Evolutionary conservation across 2,329 filamentous ascomycete species (phyloP).

Genomic region (Biscogniauxia marginata): DNA sequence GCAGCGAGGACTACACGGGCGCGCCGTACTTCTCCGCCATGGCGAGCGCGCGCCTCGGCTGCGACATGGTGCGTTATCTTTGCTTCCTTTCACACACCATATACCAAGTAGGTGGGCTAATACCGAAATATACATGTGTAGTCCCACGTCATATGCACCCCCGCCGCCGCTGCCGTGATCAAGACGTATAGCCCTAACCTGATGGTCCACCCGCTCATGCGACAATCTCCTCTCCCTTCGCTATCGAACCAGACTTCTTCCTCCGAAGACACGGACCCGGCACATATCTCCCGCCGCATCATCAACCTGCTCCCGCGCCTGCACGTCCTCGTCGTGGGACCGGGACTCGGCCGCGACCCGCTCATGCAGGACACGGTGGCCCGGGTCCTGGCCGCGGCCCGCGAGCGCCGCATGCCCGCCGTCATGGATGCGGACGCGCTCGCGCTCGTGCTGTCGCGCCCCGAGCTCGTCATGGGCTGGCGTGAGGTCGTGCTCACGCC

Average conservation of each 20-base stretch:
- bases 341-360: constrained; percentile 83
- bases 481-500: constrained; percentile 84
- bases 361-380: constrained; percentile 87
- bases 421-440: constrained; percentile 92
- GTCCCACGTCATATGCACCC: constrained; percentile 96
- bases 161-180: constrained; percentile 81
- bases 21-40: constrained; percentile 98
- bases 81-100: background rate
- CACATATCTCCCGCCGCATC: constrained; percentile 63
- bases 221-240: constrained; percentile 59
- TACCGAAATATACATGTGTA: constrained; percentile 31
- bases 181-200: constrained; percentile 98
- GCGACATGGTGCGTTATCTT: constrained; percentile 71
- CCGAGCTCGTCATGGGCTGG: constrained; percentile 78
- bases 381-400: constrained; percentile 75
- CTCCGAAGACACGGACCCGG: constrained; percentile 56
- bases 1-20: constrained; percentile 93
- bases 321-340: constrained; percentile 90
- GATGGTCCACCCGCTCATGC: constrained; percentile 97
- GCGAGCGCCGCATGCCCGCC: constrained; percentile 69
- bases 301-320: constrained; percentile 80
- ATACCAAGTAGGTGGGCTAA: background rate
- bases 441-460: constrained; percentile 71
- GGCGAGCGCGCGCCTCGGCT: constrained; percentile 86
- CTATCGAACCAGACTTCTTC: constrained; percentile 52